phyloP scores from a whole-genome alignment of 2,329 filamentous ascomycete species.

The Cladorrhinum sp. region DNA sequence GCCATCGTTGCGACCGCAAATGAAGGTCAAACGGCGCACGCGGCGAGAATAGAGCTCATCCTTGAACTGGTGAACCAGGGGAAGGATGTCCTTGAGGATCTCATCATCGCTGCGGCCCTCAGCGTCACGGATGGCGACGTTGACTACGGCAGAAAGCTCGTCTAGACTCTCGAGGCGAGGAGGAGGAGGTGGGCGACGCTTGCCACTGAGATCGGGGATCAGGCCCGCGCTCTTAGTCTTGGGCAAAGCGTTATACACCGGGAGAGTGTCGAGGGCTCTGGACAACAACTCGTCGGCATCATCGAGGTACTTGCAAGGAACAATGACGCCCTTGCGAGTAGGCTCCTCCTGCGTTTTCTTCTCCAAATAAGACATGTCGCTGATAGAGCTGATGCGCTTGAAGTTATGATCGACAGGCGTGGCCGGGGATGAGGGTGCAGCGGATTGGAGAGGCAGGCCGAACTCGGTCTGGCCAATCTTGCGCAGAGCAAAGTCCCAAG shows the following conservation, averaged over 20 bases:
- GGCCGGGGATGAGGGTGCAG: conserved; percentile 78
- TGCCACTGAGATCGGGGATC: conserved; percentile 70
- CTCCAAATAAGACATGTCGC: conserved; percentile 88
- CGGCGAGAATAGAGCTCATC: conserved; percentile 76
- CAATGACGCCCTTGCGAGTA: conserved; percentile 85
- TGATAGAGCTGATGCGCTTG: conserved; percentile 89
- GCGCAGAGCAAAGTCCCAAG: conserved; percentile 93
- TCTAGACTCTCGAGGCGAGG: conserved; percentile 59
- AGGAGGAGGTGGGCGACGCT: conserved; percentile 58
- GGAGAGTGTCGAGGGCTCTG: conserved; percentile 82
- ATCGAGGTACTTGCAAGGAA: conserved; percentile 89
- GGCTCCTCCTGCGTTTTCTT: conserved; percentile 73
- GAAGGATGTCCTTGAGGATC: conserved; percentile 69
- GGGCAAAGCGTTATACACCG: conserved; percentile 48
- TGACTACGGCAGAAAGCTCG: conserved; percentile 87
- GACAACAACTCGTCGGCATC: conserved; percentile 84
- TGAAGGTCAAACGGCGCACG: conserved; percentile 90
- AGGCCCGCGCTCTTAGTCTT: conserved; percentile 56
- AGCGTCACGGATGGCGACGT: conserved; percentile 84
- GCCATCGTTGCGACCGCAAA: conserved; percentile 90
- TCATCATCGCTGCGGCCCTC: conserved; percentile 82
- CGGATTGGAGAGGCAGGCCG: conserved; percentile 74
- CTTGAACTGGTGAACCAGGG: conserved; percentile 76
- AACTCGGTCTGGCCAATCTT: conserved; percentile 93
- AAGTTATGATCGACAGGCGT: conserved; percentile 67